A percentile compares a stretch with the other conserved stretches of the same genome.
Evolutionary conservation across 768 basidiomycete genomes (phyloP).

Genomic region (Exidia glandulosa): DNA sequence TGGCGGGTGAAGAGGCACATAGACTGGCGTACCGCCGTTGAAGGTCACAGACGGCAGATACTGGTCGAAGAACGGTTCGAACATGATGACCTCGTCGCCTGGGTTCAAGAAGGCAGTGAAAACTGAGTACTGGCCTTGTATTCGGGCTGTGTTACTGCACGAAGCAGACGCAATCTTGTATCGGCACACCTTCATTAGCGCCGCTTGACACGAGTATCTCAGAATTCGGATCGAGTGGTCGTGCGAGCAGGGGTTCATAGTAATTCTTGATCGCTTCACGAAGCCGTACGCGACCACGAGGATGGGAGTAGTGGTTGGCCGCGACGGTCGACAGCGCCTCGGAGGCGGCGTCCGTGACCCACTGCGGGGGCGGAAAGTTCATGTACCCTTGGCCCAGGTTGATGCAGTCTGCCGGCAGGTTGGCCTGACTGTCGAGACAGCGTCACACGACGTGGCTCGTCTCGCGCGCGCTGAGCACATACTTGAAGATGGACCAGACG

Average conservation of each 20-base stretch:
- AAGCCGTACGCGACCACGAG: constrained; percentile 77
- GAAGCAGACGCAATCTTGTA: neutral
- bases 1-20: constrained; percentile 93
- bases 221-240: constrained; percentile 68
- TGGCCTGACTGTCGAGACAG: constrained; percentile 40
- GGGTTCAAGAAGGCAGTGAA: constrained; percentile 84
- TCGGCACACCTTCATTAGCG: constrained; percentile 76
- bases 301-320: constrained; percentile 84
- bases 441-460: neutral
- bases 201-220: constrained; percentile 95
- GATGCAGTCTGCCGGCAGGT: constrained; percentile 84
- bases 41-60: constrained; percentile 88
- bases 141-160: neutral
- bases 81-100: constrained; percentile 97
- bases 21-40: constrained; percentile 87
- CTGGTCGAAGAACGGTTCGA: constrained; percentile 97
- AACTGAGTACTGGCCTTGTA: constrained; percentile 80
- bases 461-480: constrained; percentile 8
- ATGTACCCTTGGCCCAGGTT: constrained; percentile 94
- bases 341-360: constrained; percentile 65
- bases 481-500: constrained; percentile 92
- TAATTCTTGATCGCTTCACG: constrained; percentile 77
- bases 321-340: constrained; percentile 51
- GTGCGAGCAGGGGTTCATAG: constrained; percentile 56
- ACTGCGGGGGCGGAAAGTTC: constrained; percentile 80